These are phyloP conservation scores for Carex arenaria DNA, from an alignment of 202 grass and related monocot genomes.

Conservation along the genomic window DNA sequence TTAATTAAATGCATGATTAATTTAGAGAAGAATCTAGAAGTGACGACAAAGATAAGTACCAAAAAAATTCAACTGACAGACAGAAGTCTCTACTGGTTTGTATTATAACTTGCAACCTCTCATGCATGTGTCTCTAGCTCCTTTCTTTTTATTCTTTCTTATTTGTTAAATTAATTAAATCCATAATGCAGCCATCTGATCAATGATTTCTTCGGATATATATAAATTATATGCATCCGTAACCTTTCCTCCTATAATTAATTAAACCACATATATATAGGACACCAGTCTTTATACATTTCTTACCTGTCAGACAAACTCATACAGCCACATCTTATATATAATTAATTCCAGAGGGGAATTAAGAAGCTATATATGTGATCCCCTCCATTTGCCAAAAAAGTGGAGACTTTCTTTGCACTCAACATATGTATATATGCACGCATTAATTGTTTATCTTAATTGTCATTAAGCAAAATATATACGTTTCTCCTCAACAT, in stretches of 20 bases:
- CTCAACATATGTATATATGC: not conserved
- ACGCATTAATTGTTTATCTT: not conserved
- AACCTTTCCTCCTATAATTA: constrained; percentile 17
- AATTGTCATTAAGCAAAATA: not conserved
- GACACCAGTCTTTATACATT: constrained; percentile 32
- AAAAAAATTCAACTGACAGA: constrained; percentile 24
- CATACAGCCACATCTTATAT: constrained; percentile 12
- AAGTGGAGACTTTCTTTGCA: not conserved
- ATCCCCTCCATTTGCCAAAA: constrained; percentile 10
- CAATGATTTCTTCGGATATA: constrained; percentile 31
- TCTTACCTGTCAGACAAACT: constrained; percentile 32
- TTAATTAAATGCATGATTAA: not conserved
- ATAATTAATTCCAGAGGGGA: constrained; percentile 5
- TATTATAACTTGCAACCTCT: constrained; percentile 14
- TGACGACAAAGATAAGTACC: constrained; percentile 23
- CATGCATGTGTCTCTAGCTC: not conserved
- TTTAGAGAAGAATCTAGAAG: constrained; percentile 14
- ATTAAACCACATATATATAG: not conserved
- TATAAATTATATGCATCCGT: constrained; percentile 10
- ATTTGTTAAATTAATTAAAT: constrained; percentile 9
- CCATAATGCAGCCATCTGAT: constrained; percentile 25
- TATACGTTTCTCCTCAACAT: too few relatives aligned
- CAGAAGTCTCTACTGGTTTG: constrained; percentile 20
- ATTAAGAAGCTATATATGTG: not conserved
- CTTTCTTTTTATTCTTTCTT: not conserved